These are phyloP conservation scores for Trichomonas tenax DNA, from an alignment of 208 protist species.

Conservation along the genomic window DNA sequence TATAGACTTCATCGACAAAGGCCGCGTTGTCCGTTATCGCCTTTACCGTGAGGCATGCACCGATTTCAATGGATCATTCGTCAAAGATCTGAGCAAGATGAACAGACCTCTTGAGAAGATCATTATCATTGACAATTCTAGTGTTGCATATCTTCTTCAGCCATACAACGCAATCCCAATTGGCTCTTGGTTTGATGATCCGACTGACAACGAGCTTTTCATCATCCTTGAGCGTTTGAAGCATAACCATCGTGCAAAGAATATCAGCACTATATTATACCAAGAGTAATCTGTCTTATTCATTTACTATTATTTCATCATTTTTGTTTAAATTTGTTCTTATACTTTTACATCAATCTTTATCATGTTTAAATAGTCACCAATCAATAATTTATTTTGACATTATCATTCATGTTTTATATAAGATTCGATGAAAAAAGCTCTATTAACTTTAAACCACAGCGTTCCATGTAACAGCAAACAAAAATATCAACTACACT, in stretches of 20 bases:
- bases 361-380: too few relatives aligned
- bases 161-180: constrained; percentile 19
- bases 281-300: background rate
- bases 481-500: too few relatives aligned
- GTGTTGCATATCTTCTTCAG: background rate
- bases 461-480: too few relatives aligned
- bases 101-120: background rate
- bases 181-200: constrained; percentile 11
- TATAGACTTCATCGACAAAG: background rate
- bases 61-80: background rate
- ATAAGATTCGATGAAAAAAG: too few relatives aligned
- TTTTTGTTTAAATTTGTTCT: too few relatives aligned
- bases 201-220: background rate
- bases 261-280: background rate
- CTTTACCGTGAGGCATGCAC: constrained; percentile 12
- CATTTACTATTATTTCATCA: too few relatives aligned
- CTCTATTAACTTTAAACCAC: too few relatives aligned
- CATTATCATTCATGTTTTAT: too few relatives aligned
- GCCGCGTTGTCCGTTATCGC: background rate
- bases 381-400: too few relatives aligned
- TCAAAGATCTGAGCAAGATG: background rate
- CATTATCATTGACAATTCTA: constrained; percentile 16
- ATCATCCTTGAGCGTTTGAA: background rate
- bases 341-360: too few relatives aligned
- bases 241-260: background rate